Base-by-base conservation (phyloP, 768 basidiomycete genomes). In the Tephrocybe rancida region DNA sequence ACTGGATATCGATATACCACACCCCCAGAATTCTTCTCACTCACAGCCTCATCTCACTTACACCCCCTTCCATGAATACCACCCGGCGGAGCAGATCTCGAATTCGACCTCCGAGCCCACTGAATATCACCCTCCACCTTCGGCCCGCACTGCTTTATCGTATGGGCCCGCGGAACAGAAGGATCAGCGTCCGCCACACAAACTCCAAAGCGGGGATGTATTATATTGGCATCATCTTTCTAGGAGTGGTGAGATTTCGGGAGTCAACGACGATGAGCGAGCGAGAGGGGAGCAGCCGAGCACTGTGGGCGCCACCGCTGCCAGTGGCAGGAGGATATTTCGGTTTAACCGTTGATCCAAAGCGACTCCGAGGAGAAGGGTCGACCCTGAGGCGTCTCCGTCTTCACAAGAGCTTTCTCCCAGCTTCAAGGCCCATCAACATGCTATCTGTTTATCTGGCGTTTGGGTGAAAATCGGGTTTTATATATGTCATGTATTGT, bases 161-260 rank as follows among this genome's bases (percentile, higher is more conserved):
- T 71, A 62, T 41, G 46, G 65, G 41, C 63, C 70, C 58, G 57
- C 67, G 51, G 77, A 80, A 52, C 71, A 72, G 52, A 71, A 73
- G 55, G 78, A 81, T 49, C 62, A 64, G 6, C 70, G 75, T 34
- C 54, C 47, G 51, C 67, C 69, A 32, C 72, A 70, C 52, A 73
- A 67, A 44, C 78, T 86, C 27, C 75, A 71, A 61, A 72, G 76
- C 9, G 88, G 88, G 19, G 87, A 89, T 56, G 64, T 83, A 9
- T 71, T 91, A 16, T 88, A 79, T 63, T 92, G 89, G 89, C 88
- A 91, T 64, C 85, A 90, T 59, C 83, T 91, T 54, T 67, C 77
- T 44, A 82, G 81, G 58, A 80, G 76, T 54, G 89, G 89, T 11
- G 89, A 91, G 67, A 87, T 89, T 54, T 83, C 87, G 35, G 85